Evolutionary conservation across 257 asterid genomes (phyloP).

Genomic region (Nicotiana paniculata): DNA sequence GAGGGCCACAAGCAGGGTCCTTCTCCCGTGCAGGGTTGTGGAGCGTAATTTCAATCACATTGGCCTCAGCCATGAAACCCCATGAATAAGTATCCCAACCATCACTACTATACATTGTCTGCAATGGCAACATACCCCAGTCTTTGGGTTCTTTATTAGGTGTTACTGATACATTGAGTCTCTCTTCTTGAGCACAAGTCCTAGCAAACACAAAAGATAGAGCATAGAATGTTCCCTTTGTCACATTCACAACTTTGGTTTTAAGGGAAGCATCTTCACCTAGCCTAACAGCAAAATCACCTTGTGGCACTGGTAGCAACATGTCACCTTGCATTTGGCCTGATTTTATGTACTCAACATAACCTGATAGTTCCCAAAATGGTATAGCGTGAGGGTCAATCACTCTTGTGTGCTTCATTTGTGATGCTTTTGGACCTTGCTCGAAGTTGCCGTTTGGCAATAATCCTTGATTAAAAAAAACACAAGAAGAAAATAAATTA

Average conservation of each 20-base stretch:
- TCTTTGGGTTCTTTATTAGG: constrained; percentile 13
- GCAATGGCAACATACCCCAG: constrained; percentile 17
- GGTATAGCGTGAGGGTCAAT: constrained; percentile 16
- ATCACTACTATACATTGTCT: constrained; percentile 23
- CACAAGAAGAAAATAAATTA: background rate
- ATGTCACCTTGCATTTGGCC: constrained; percentile 28
- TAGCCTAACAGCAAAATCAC: constrained; percentile 22
- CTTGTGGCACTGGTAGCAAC: constrained; percentile 20
- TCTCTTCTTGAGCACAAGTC: constrained; percentile 25
- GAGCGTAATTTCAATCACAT: background rate
- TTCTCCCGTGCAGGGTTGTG: constrained; percentile 21
- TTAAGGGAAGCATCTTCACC: constrained; percentile 17
- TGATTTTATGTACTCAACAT: constrained; percentile 19
- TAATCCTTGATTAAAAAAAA: constrained; percentile 3
- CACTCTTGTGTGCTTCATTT: constrained; percentile 14
- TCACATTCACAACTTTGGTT: background rate
- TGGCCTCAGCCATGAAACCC: constrained; percentile 24
- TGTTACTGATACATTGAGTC: constrained; percentile 11
- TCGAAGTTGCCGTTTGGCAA: constrained; percentile 23
- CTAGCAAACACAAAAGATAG: constrained; percentile 16
- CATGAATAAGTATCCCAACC: constrained; percentile 25
- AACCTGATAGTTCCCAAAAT: constrained; percentile 23
- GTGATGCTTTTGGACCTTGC: constrained; percentile 20
- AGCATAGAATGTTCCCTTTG: constrained; percentile 12
- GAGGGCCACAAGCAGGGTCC: constrained; percentile 25